Percentiles rank a stretch among this genome's conserved stretches.
Evolutionary conservation across 306 rosid species (phyloP).

Genomic region (Lathyrus sativus): DNA sequence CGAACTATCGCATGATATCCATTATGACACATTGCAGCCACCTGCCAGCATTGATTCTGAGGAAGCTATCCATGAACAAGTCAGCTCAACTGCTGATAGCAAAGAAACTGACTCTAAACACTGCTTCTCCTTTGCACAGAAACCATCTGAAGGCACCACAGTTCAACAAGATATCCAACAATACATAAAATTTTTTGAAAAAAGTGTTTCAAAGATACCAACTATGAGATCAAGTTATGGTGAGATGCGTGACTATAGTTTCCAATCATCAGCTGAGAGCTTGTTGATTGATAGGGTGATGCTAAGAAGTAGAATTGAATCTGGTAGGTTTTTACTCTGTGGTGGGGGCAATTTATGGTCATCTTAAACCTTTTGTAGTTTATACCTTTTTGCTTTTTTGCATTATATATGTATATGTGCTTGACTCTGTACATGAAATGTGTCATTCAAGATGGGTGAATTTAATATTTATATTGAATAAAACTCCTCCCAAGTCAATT

Average conservation of each 20-base stretch:
- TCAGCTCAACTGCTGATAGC: constrained; percentile 41
- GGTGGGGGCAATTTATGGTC: constrained; percentile 43
- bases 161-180: constrained; percentile 59
- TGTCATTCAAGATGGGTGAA: background rate
- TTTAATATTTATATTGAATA: no score
- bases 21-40: constrained; percentile 33
- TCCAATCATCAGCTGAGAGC: constrained; percentile 54
- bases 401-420: constrained; percentile 25
- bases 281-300: constrained; percentile 55
- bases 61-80: constrained; percentile 30
- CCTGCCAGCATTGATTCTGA: constrained; percentile 29
- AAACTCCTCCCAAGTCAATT: no score
- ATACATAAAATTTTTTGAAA: constrained; percentile 58
- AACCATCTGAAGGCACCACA: constrained; percentile 49
- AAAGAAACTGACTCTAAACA: constrained; percentile 40
- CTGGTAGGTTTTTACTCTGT: constrained; percentile 66
- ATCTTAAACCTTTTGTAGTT: constrained; percentile 31
- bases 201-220: constrained; percentile 40
- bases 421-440: background rate
- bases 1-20: constrained; percentile 30
- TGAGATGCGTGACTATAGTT: constrained; percentile 45
- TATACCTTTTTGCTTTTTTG: constrained; percentile 8
- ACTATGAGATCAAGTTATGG: constrained; percentile 42
- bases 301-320: constrained; percentile 60
- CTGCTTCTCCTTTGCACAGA: constrained; percentile 63